Evolutionary conservation across 495 filamentous ascomycete species (phyloP).

Genomic region (Oleoguttula mirabilis): DNA sequence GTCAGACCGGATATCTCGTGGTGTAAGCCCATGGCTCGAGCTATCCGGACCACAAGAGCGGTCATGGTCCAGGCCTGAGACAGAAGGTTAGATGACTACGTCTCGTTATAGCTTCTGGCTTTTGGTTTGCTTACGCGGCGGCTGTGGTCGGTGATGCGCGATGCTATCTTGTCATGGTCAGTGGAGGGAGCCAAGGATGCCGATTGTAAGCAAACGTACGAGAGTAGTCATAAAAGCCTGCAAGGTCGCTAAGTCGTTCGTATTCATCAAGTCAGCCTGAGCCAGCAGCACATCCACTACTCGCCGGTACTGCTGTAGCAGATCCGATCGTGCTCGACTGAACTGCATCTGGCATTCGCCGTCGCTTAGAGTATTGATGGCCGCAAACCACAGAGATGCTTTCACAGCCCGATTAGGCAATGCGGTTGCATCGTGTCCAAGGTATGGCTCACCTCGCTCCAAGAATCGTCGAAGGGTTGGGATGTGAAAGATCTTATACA

Average conservation of each 20-base stretch:
- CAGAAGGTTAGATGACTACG: not conserved
- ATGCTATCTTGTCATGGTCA: not conserved
- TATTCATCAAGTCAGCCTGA: slow-evolving; percentile 14
- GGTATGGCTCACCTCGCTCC: slow-evolving; percentile 9
- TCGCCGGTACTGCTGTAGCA: slow-evolving; percentile 10
- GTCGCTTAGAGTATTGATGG: slow-evolving; percentile 13
- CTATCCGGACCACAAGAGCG: slow-evolving; percentile 14
- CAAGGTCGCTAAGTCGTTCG: slow-evolving; percentile 14
- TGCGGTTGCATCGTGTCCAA: slow-evolving; percentile 11
- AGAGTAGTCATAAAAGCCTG: slow-evolving; percentile 12
- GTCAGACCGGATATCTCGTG: slow-evolving; percentile 3
- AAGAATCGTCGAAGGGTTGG: slow-evolving; percentile 9
- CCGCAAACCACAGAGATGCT: slow-evolving; percentile 14
- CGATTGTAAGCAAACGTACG: slow-evolving; percentile 9
- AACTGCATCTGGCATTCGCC: slow-evolving; percentile 5
- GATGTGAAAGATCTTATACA: slow-evolving; percentile 11
- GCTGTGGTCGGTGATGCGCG: not conserved
- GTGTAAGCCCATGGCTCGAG: slow-evolving; percentile 13
- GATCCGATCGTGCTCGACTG: slow-evolving; percentile 2
- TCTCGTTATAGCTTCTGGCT: not conserved
- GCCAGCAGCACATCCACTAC: slow-evolving; percentile 11
- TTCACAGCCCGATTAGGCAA: slow-evolving; percentile 6
- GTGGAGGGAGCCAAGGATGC: too few species aligned
- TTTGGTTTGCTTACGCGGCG: too few species aligned
- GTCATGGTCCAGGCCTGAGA: slow-evolving; percentile 16